Evolutionary conservation across 441 rosid genomes (phyloP).

Genomic region (Eruca vesicaria): DNA sequence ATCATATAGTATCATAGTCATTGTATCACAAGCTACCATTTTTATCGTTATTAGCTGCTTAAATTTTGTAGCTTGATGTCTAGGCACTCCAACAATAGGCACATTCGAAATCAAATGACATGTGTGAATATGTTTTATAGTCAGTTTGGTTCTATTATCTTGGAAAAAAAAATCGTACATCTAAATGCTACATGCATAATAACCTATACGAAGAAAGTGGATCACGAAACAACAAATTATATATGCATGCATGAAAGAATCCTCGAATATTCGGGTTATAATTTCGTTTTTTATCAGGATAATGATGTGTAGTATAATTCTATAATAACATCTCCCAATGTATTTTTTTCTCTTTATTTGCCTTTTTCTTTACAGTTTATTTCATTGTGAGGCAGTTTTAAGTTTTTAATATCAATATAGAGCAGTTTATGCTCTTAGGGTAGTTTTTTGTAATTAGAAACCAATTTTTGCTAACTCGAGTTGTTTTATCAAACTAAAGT

Average conservation of each 20-base stretch:
- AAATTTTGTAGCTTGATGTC: not conserved
- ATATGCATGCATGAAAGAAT: conserved; percentile 15
- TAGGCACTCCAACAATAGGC: not conserved
- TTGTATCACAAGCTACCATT: not conserved
- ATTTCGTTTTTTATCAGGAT: conserved; percentile 7
- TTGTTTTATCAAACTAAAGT: too few relatives aligned
- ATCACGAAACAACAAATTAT: conserved; percentile 11
- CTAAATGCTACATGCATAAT: not conserved
- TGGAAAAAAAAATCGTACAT: not conserved
- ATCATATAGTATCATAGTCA: not conserved
- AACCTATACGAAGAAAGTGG: conserved; percentile 4
- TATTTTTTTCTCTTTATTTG: conserved; percentile 7
- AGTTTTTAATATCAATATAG: too few relatives aligned
- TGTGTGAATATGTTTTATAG: not conserved
- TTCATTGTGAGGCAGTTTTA: too few relatives aligned
- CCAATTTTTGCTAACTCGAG: too few relatives aligned
- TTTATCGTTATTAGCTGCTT: not conserved
- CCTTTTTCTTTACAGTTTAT: conserved; percentile 12
- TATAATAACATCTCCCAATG: conserved; percentile 23
- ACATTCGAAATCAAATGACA: not conserved
- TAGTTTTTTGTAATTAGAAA: too few relatives aligned
- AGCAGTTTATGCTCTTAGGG: too few relatives aligned
- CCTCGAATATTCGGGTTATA: conserved; percentile 21
- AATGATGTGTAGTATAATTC: not conserved
- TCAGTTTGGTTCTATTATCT: not conserved